A percentile compares a stretch with the other conserved stretches of the same genome.
phyloP scores from a whole-genome alignment of 768 basidiomycete species.

The Hysterangium stoloniferum region DNA sequence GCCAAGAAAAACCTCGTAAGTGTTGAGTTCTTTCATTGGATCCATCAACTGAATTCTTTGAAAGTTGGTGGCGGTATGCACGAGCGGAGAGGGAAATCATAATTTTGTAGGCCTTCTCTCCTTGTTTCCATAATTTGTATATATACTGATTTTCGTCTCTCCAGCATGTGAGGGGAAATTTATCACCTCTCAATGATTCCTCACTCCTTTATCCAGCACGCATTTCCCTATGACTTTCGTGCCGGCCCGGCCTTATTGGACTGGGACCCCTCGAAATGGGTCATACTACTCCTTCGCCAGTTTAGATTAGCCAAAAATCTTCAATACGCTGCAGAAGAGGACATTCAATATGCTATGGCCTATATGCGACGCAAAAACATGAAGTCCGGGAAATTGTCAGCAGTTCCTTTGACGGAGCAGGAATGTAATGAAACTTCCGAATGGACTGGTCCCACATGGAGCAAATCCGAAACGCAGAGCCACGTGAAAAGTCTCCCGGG shows the following conservation, averaged over 20 bases:
- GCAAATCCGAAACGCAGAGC: conserved; percentile 25
- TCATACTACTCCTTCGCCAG: conserved; percentile 45
- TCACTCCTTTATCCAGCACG: conserved; percentile 53
- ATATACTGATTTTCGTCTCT: background rate
- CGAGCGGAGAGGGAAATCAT: conserved; percentile 73
- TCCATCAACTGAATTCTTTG: no score
- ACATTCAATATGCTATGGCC: conserved; percentile 38
- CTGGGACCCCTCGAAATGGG: conserved; percentile 83
- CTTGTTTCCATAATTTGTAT: background rate
- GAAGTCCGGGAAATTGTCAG: no score
- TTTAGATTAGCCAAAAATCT: conserved; percentile 42
- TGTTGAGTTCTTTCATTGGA: no score
- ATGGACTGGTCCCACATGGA: conserved; percentile 39
- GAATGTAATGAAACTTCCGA: no score
- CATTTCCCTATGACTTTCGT: conserved; percentile 73
- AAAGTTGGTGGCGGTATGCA: conserved; percentile 60
- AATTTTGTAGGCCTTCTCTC: conserved; percentile 48
- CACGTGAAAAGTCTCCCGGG: conserved; percentile 26
- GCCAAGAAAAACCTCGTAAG: conserved; percentile 66
- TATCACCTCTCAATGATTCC: no score
- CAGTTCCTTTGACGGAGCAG: no score
- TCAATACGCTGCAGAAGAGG: conserved; percentile 41
- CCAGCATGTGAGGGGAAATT: no score
- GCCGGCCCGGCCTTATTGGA: conserved; percentile 52
- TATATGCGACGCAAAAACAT: conserved; percentile 43